Base-by-base conservation (phyloP, 2,329 filamentous ascomycete species). In the Raffaelea albimanens region DNA sequence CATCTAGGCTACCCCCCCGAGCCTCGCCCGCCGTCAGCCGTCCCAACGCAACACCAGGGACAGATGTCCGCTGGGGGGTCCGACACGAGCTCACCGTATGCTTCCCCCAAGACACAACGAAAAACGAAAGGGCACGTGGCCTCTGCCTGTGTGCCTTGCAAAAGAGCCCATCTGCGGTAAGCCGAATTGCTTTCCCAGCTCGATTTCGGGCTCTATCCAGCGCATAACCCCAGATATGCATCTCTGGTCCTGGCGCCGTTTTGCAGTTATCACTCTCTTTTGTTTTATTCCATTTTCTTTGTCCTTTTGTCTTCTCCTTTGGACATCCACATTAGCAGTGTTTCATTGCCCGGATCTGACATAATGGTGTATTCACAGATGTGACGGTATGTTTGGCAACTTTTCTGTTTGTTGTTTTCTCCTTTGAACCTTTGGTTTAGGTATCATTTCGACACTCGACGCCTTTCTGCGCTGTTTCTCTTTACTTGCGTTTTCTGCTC, bases 121-220 rank as follows among this genome's bases (percentile, higher is more conserved):
- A 84, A 83, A 62, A 82, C 83, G 5, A 88, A 88, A 61, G 84
- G 85, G 14, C 87, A 93, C 67, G 87, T 91, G 46, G 85, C 85
- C 44, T 90, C 85, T 33, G 87, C 87, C 22, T 93, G 87, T 61
- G 82, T 91, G 55, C 87, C 88, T 51, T 93, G 87, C 68, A 91
- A 91, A 62, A 82, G 80, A 63, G 87, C 87, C 34, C 87, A 93
- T 75, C 73, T 93, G 53, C 73, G 80, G 78, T 82, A 66, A 60
- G 69, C 56, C 25, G 8, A 19, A 3, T 4, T 49, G n/a, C 36
- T 38, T 33, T 39, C 5, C 43, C 34, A 5, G 34, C 18, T 42
- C n/a, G 10, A 20, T 43, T 23, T 2, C 18, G 38, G 19, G 29
- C 20, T 16, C 8, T 11, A 21, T 20, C 18, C 21, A 38, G 5